Evolutionary conservation across 305 asterid genomes (phyloP).

Genomic region (Coffea humblotiana): DNA sequence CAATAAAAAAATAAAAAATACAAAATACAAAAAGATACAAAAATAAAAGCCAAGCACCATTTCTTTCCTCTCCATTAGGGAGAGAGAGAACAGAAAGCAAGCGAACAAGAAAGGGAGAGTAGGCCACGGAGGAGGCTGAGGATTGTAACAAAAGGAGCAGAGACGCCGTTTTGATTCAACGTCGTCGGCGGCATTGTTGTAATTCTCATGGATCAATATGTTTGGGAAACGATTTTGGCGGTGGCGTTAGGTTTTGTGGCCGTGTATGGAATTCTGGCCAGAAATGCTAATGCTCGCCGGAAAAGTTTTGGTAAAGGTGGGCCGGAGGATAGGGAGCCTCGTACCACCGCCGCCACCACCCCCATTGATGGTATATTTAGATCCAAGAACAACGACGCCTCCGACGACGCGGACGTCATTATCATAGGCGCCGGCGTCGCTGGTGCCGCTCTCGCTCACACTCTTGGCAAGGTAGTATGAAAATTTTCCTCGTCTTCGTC

Average conservation of each 20-base stretch:
- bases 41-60: background rate
- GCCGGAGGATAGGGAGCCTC: background rate
- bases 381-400: constrained; percentile 35
- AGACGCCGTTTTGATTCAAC: constrained; percentile 8
- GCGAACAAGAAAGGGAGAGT: constrained; percentile 1
- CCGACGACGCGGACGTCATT: constrained; percentile 46
- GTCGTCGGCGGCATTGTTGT: constrained; percentile 21
- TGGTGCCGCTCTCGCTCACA: constrained; percentile 93
- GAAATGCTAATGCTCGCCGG: constrained; percentile 15
- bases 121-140: background rate
- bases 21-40: background rate
- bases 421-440: constrained; percentile 93
- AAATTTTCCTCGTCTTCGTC: background rate
- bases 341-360: constrained; percentile 42
- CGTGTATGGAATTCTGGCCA: constrained; percentile 15
- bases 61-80: background rate
- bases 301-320: constrained; percentile 1
- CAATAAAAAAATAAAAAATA: background rate
- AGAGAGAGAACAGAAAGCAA: background rate
- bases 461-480: constrained; percentile 72
- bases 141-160: background rate
- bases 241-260: constrained; percentile 30
- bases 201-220: constrained; percentile 26
- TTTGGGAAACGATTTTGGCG: constrained; percentile 22
- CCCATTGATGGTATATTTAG: constrained; percentile 43